Base-by-base conservation (phyloP, 352 stramenopile species). In the Pythium brassicae region DNA sequence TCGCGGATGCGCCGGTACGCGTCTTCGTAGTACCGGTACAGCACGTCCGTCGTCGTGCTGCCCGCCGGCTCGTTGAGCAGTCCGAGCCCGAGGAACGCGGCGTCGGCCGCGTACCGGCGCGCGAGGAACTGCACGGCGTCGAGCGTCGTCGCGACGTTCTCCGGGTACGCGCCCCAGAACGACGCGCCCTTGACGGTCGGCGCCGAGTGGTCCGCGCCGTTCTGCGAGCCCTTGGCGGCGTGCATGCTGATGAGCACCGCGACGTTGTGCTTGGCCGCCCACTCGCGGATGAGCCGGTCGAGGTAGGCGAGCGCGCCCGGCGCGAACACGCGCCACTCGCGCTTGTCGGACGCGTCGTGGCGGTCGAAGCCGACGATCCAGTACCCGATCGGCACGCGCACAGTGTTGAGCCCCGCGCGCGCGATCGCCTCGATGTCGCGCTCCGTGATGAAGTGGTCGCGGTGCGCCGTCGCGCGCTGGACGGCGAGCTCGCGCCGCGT, bases 321-420 rank as follows among this genome's bases (percentile, higher is more conserved):
- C 3, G 80, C 71, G 53, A 76, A 89, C 23, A 76, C 68, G 12
- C 65, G 27, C 71, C 74, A 89, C 59, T 86, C 72, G 8, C 53
- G 57, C 32, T 62, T 54, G 8, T 66, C 56, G 8, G 63, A 76
- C 20, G 63, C 61, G 32, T 87, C 77, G 55, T 87, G 53, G 47
- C 79, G 17, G 63, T 87, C 74, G 37, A 81, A 87, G 40, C 77
- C 77, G 3, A 78, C 63, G 68, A 93, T 92, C 83, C 81, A 93
- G 59, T 86, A 92, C n/a, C 83, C 83, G 6, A 92, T 67, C 0
- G 83, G 80, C 11, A 93, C 81, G 8, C 81, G 81, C 22, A 93
- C 78, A 1, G 80, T 91, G 62, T 93, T 92, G 62, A 93, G 71
- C 0, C 81, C 81, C 9, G 75, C 64, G 11, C 57, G 62, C 0